Evolutionary conservation across 768 basidiomycete species (phyloP), one percentile per base, ranked within the genome.

Genomic region (Suillus ampliporus): DNA sequence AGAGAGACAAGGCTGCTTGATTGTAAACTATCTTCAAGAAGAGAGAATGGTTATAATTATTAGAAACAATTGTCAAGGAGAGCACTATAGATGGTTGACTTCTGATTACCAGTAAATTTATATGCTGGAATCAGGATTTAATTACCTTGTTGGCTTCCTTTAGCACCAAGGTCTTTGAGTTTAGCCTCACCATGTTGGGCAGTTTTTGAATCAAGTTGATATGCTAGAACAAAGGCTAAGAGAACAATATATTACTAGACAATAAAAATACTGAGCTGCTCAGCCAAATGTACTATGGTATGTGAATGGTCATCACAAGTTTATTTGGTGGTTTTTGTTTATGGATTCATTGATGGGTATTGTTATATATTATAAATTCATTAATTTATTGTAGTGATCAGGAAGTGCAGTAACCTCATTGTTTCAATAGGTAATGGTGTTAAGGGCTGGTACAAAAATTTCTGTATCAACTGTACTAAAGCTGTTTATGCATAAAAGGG

Each of bases 381-480:
- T 28, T 34, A 14, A n/a, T 31, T 23, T 19, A 21, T 46, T n/a
- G n/a, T n/a, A n/a, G n/a, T n/a, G n/a, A n/a, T n/a, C n/a, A n/a
- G n/a, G n/a, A n/a, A n/a, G n/a, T n/a, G n/a, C n/a, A n/a, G n/a
- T n/a, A n/a, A 38, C 44, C 23, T 60, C 31, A 61, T 34, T 62
- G 61, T 48, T 68, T 61, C 2, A 38, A 28, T 14, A 64, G 63
- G 65, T 79, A 11, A 72, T 69, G 17, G 80, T 68, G 0, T 65
- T 83, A 10, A 54, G 58, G 9, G 79, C 77, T 1, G 75, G 70
- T 57, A 64, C 74, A 57, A 81, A 83, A 63, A 84, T 83, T 57
- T 54, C 64, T n/a, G 15, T 23, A 5, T 19, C 19, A 17, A 41
- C 54, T 21, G 23, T 80, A 61, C 56, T 71, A 1, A 43, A 64